Base-by-base conservation (phyloP, 768 basidiomycete genomes). In the Kwoniella dejecticola region DNA sequence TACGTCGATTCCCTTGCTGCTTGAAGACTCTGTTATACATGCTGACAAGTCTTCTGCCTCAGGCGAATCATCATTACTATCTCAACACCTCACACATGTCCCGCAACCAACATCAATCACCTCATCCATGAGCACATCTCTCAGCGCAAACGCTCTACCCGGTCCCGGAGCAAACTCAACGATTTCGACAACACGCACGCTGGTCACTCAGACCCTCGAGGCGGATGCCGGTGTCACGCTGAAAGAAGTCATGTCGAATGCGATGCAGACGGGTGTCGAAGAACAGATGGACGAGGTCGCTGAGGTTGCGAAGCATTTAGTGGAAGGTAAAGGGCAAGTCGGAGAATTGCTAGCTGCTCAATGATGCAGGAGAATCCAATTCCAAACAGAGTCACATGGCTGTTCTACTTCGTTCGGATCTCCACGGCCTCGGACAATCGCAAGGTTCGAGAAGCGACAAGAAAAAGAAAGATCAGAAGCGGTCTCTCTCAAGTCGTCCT, bases 271-370 rank as follows among this genome's bases (percentile, higher is more conserved):
- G 17, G 64, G 64, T 4, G 42, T 60, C 1, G 64, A 62, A 31
- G 64, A 66, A 44, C 60, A 62, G 27, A 44, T 66, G 60, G 64
- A 66, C 17, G 42, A 57, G 33, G 59, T 61, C 3, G 52, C 52
- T 12, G 60, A 62, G 19, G 26, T 62, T 24, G 60, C 60, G 11
- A 62, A 62, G 36, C 38, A 29, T 10, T 46, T 62, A n/a, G 60
- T 50, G 12, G 52, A 36, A 27, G 60, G 53, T 21, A 54, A 47
- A 26, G 60, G 45, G 3, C 26, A 38, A 24, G 24, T 42, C 15
- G 33, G 33, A 7, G 30, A 8, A 11, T 6, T 60, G 24, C 26
- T 60, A 12, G 46, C 56, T 36, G 33, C 33, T 36, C 33, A 36
- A 36, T n/a, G 26, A 57, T 26, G n/a, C 33, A 21, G 47, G n/a